Evolutionary conservation across 2,329 filamentous ascomycete genomes (phyloP), one percentile per base, ranked within the genome.

Genomic region (Aspergillus amoenus): DNA sequence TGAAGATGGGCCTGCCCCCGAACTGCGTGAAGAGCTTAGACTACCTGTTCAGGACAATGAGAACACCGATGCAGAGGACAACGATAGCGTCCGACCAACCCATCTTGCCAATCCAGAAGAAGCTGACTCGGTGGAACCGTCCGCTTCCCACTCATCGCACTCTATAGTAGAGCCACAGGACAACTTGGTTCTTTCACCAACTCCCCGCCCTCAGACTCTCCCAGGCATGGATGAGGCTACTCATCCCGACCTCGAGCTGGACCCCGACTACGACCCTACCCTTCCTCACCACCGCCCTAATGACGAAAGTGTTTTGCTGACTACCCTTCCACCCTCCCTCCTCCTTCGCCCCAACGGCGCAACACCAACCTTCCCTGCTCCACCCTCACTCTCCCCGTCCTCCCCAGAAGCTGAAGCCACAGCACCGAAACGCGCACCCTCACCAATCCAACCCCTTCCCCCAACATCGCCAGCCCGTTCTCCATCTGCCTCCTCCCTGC

Each of bases 251-350:
- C 37, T 54, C 24, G 47, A 56, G 24, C 30, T 52, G 17, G 50
- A 56, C 6, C 22, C 61, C 39, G 41, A 64, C 32, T 66, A 67
- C 50, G 77, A 81, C 58, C 76, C 78, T 24, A 80, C 77, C 7
- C 70, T 81, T 4, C 78, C 78, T 18, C 78, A 80, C 49, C 70
- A 77, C 62, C 75, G 78, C 44, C 79, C 78, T 4, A 70, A 78
- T 57, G 68, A 70, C 42, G 64, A 68, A 8, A 41, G 32, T 15
- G 54, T n/a, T 30, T 55, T 34, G 48, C 58, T 61, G 60, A 71
- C 45, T 3, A 30, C 32, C 18, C 73, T 65, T 48, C 71, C 61
- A 50, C 65, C 61, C 58, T 71, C 65, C 18, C 68, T 75, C 61
- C 77, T 78, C 51, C 73, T 78, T 58, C 72, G 70, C 66, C 70